Evolutionary conservation across 2,329 filamentous ascomycete genomes (phyloP), one percentile per base, ranked within the genome.

Genomic region (Sphaceloma murrayae): DNA sequence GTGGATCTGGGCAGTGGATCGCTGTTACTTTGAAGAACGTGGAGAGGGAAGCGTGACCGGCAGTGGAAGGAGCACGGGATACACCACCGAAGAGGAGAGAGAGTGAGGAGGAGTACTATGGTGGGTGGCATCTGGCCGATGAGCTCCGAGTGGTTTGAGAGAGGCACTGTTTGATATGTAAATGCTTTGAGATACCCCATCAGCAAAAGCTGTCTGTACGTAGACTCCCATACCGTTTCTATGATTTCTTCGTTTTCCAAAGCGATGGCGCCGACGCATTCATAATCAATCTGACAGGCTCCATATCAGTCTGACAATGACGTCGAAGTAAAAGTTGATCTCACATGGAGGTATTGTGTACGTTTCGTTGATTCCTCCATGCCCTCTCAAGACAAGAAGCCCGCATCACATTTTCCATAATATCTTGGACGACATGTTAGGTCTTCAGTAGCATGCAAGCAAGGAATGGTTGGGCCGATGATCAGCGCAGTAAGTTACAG

Each of bases 1-100:
- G 61, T 98, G 91, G 91, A 94, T 98, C 54, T 75, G 93, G 62
- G 82, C 83, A 57, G 86, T 98, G 54, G 91, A 98, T 63, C 83
- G 94, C 68, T 85, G 81, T 53, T 80, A 74, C 60, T 77, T 78
- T 55, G 59, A 34, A 19, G 42, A 45, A 32, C 53, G 16, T 56
- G 53, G 44, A 49, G 51, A 21, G 42, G 42, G n/a, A 50, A 47
- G 46, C 46, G 54, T 14, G 49, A 48, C 8, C 31, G 49, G 33
- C 49, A 53, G 24, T 51, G 52, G 2, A 50, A 54, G 45, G 51
- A 52, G 29, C 46, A 48, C 29, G 36, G 48, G 31, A 46, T 27
- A 47, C 19, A 21, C n/a, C n/a, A n/a, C n/a, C 33, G 16, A 34
- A 14, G 11, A 29, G 34, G 33, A 27, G 33, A 24, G 34, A 32